A percentile compares a stretch with the other conserved stretches of the same genome.
Evolutionary conservation across 129 eudicot genomes (phyloP).

Genomic region (Apium graveolens): DNA sequence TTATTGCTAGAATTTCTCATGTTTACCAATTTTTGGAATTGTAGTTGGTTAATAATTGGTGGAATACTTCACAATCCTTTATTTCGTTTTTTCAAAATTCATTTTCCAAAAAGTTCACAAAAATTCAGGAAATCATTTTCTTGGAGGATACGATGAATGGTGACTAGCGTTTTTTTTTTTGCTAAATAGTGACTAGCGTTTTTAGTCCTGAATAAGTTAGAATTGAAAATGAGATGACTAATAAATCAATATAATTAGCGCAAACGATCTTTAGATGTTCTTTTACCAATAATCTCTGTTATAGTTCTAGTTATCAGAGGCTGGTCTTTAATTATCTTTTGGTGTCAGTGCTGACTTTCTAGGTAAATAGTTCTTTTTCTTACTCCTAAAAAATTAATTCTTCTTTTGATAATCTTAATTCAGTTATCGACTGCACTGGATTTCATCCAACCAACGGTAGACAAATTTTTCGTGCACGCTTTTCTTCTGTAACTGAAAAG

Average conservation of each 20-base stretch:
- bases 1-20: neutral
- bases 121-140: neutral
- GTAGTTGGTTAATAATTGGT: neutral
- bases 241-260: neutral
- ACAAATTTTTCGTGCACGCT: slow-evolving; percentile 77
- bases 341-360: neutral
- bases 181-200: neutral
- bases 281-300: neutral
- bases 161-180: neutral
- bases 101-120: neutral
- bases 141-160: neutral
- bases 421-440: slow-evolving; percentile 91
- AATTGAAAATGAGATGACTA: neutral
- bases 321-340: neutral
- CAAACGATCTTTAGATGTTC: neutral
- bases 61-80: neutral
- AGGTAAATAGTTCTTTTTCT: neutral
- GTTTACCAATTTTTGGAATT: neutral
- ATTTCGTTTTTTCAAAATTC: neutral
- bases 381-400: neutral
- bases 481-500: slow-evolving; percentile 90
- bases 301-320: neutral
- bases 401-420: slow-evolving; percentile 8
- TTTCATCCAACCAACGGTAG: slow-evolving; percentile 46
- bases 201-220: neutral